phyloP scores from a whole-genome alignment of 2,329 filamentous ascomycete genomes.

The Colletotrichum kahawae region DNA sequence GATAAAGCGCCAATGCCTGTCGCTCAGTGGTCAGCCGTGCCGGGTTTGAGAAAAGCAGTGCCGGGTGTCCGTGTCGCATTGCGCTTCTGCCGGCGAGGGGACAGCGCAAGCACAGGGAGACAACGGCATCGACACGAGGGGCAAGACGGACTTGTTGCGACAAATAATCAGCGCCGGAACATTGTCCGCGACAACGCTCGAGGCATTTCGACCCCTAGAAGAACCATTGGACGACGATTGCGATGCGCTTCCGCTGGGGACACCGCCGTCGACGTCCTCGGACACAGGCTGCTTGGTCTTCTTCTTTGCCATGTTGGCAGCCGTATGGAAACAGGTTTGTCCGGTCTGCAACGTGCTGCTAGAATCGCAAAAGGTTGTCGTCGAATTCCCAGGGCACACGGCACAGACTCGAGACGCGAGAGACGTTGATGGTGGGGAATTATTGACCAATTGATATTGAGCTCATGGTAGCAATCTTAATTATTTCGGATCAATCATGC shows the following conservation, averaged over 20 bases:
- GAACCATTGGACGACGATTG: background rate
- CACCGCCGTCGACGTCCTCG: conserved; percentile 30
- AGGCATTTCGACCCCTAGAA: conserved; percentile 22
- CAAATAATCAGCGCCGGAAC: conserved; percentile 62
- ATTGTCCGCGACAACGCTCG: conserved; percentile 38
- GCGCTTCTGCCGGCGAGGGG: background rate
- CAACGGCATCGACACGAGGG: background rate
- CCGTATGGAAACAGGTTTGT: background rate
- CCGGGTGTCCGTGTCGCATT: background rate
- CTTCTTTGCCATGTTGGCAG: conserved; percentile 49
- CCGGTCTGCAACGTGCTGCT: background rate
- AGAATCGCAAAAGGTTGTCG: background rate
- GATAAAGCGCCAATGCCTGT: conserved; percentile 84
- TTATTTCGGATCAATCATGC: background rate
- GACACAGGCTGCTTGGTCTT: conserved; percentile 45
- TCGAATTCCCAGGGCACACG: background rate
- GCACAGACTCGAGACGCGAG: background rate
- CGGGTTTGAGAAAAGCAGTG: background rate
- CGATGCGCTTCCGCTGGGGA: conserved; percentile 12
- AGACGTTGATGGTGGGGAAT: background rate
- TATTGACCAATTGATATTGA: conserved; percentile 19
- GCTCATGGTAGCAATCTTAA: conserved; percentile 12
- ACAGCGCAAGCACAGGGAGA: background rate
- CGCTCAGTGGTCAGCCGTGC: conserved; percentile 19
- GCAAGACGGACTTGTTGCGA: conserved; percentile 68